Evolutionary conservation across 75 land plant genomes (phyloP), one percentile per base, ranked within the genome.

Genomic region (Selaginella tamariscina): DNA sequence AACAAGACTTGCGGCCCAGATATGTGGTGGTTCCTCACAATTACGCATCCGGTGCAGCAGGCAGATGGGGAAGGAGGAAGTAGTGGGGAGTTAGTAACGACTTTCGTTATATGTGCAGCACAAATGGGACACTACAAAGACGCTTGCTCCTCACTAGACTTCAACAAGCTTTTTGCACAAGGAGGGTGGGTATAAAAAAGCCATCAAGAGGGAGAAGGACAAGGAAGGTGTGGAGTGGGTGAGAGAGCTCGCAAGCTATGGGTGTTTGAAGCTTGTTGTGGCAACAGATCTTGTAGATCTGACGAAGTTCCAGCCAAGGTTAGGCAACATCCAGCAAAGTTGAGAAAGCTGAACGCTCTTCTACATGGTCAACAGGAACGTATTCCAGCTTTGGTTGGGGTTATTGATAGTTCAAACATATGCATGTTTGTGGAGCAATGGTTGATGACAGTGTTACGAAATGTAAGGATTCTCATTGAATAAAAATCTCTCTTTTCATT

Each of bases 401-500:
- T 39, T 39, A 39, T 39, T 39, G 49, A 39, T 39, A 39, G 49
- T 39, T 5, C 49, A 39, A 39, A 39, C 15, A 39, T 39, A 5
- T 39, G 49, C 49, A 39, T 39, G 49, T 39, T 39, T 39, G 49
- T 39, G 5, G 49, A 39, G 49, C 49, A 15, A 39, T 39, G 49
- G 49, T 39, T 39, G 49, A 39, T 39, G 49, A 39, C 11, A 39
- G 49, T 39, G 49, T 39, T 39, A 39, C 5, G 49, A 39, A 5
- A 5, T 39, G 49, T 39, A n/a, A n/a, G n/a, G n/a, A n/a, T n/a
- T n/a, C n/a, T n/a, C n/a, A 39, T 15, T 39, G 49, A 39, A 39
- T 39, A 39, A 39, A 39, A 39, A 39, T 39, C 49, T 39, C 49
- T 39, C 49, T n/a, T n/a, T n/a, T n/a, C n/a, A n/a, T n/a, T n/a